Evolutionary conservation across 2,329 filamentous ascomycete species (phyloP).

Genomic region (Sporothrix phasma): DNA sequence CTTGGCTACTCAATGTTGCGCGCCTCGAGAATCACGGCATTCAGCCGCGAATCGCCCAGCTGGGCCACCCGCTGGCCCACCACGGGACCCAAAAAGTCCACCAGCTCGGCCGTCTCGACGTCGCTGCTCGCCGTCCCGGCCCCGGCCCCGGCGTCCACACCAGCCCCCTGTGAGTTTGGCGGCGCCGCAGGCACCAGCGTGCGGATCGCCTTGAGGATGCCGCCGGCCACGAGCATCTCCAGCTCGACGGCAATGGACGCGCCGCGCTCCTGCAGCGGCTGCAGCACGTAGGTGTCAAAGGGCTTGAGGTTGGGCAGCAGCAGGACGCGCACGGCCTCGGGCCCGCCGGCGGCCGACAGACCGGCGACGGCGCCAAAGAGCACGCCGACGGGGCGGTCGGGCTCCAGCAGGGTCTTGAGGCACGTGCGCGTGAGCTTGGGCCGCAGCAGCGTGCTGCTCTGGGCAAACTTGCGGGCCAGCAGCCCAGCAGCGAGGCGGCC

Average conservation of each 20-base stretch:
- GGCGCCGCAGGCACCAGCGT: conserved; percentile 27
- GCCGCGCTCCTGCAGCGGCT: conserved; percentile 43
- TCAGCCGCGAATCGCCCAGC: conserved; percentile 38
- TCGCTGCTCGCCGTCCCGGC: conserved; percentile 26
- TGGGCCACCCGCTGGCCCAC: conserved; percentile 40
- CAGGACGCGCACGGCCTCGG: conserved; percentile 47
- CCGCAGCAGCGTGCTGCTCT: conserved; percentile 70
- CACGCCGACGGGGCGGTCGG: conserved; percentile 67
- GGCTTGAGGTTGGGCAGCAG: conserved; percentile 46
- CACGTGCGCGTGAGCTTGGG: conserved; percentile 87
- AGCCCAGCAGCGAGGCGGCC: conserved; percentile 71
- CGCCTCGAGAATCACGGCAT: conserved; percentile 45
- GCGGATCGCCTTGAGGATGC: conserved; percentile 43
- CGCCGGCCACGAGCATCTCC: conserved; percentile 43
- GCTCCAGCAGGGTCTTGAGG: conserved; percentile 84
- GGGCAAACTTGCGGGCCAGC: conserved; percentile 72
- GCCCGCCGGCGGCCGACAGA: conserved; percentile 63
- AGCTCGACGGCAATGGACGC: conserved; percentile 34
- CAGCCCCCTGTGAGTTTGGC: conserved; percentile 24
- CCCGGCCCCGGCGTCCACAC: neutral
- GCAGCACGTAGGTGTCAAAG: conserved; percentile 44
- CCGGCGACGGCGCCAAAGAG: conserved; percentile 85
- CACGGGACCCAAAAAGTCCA: conserved; percentile 46
- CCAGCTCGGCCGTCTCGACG: conserved; percentile 36
- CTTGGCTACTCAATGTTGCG: conserved; percentile 37